A percentile compares a stretch with the other conserved stretches of the same genome.
These are phyloP conservation scores for Leptographium galeiforme DNA, from an alignment of 2,329 filamentous ascomycete species.

Conservation along the genomic window DNA sequence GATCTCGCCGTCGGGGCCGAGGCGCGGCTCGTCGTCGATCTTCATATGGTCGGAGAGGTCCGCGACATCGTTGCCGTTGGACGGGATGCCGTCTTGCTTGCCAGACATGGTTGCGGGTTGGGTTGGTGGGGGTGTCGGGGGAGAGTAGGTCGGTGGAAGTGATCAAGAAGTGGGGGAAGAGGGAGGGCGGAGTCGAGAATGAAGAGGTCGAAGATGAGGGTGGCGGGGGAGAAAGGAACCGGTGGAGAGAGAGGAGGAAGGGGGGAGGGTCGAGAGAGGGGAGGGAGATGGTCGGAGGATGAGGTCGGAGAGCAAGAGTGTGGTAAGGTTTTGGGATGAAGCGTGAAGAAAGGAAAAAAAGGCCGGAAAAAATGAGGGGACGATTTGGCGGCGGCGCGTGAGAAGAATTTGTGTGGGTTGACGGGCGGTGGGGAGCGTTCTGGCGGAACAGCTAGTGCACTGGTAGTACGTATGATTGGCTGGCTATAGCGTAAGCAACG, in stretches of 20 bases:
- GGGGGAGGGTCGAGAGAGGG: constrained; percentile 1
- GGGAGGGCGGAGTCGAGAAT: constrained; percentile 9
- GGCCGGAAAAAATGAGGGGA: constrained; percentile 1
- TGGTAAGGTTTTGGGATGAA: not conserved
- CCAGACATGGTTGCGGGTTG: constrained; percentile 38
- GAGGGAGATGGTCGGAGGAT: not conserved
- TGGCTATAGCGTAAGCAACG: not conserved
- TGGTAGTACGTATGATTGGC: not conserved
- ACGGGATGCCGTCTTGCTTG: constrained; percentile 38
- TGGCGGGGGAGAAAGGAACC: constrained; percentile 5
- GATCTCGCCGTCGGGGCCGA: constrained; percentile 62
- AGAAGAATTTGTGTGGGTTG: constrained; percentile 5
- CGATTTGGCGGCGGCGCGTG: constrained; percentile 2
- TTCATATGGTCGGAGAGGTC: constrained; percentile 54
- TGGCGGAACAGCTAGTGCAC: not conserved
- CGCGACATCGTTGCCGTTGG: constrained; percentile 47
- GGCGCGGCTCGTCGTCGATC: constrained; percentile 45
- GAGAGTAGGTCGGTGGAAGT: not conserved
- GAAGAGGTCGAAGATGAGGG: constrained; percentile 1
- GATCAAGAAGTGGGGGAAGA: constrained; percentile 5
- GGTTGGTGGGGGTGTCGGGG: not conserved
- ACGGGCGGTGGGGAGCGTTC: not conserved
- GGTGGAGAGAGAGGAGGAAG: constrained; percentile 9
- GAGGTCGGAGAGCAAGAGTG: not conserved
- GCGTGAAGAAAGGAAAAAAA: constrained; percentile 1